Conservation (phyloP, 192 early-diverging fungal species). For the Chytriomyces hyalinus region DNA sequence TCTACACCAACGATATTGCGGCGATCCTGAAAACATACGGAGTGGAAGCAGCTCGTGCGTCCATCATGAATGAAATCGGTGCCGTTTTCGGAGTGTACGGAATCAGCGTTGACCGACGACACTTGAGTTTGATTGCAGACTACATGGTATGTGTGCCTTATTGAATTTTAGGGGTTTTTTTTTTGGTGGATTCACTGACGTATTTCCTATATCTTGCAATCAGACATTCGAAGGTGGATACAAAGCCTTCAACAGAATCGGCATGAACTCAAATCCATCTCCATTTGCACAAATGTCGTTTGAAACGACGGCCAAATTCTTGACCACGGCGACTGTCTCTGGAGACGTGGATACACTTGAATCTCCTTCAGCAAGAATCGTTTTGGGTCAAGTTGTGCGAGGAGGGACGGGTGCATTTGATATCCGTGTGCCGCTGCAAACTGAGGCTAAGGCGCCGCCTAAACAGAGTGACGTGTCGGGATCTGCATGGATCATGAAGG, state of each 20-base stretch:
- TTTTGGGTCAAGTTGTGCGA: conserved; percentile 89
- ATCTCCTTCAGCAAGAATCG: conserved; percentile 91
- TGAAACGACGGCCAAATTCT: conserved; percentile 94
- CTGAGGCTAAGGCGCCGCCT: background rate
- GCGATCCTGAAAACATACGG: conserved; percentile 92
- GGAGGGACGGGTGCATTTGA: conserved; percentile 96
- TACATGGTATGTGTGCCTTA: conserved; percentile 76
- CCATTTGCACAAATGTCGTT: conserved; percentile 99
- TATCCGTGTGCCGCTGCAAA: conserved; percentile 61
- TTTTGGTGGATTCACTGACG: conserved; percentile 2
- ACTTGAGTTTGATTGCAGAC: conserved; percentile 95
- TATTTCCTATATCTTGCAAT: background rate
- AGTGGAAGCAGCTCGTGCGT: conserved; percentile 92
- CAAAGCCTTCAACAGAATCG: conserved; percentile 97
- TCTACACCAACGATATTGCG: conserved; percentile 98
- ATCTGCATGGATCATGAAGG: conserved; percentile 1
- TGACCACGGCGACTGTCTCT: conserved; percentile 83
- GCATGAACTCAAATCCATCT: conserved; percentile 87
- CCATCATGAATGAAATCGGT: conserved; percentile 92
- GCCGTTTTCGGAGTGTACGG: conserved; percentile 93
- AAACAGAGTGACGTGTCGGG: background rate
- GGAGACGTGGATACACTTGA: conserved; percentile 90
- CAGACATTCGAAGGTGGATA: conserved; percentile 97
- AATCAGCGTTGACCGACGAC: conserved; percentile 92
- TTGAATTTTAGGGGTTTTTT: conserved; percentile 1